A percentile compares a stretch with the other conserved stretches of the same genome.
Evolutionary conservation across 2,329 filamentous ascomycete species (phyloP).

Genomic region (Colletotrichum sp.): DNA sequence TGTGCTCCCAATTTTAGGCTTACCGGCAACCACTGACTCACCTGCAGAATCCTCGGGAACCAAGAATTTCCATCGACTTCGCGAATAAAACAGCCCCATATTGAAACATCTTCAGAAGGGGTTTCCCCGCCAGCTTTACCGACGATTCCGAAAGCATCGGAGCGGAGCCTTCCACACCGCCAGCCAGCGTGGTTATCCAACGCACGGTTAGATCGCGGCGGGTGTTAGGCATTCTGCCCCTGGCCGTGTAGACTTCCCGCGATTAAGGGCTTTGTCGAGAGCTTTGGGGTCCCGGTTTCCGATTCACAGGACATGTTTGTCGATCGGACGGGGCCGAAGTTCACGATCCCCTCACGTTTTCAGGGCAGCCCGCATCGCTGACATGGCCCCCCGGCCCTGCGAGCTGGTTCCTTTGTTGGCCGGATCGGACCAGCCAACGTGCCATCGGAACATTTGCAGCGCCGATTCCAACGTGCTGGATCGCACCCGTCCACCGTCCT

Average conservation of each 20-base stretch:
- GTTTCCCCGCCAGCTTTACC: not conserved
- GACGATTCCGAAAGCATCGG: not conserved
- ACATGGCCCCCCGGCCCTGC: not conserved
- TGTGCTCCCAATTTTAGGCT: not conserved
- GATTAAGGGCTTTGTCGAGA: not conserved
- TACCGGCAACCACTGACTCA: not conserved
- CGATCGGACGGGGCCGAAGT: conserved; percentile 15
- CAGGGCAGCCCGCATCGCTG: conserved; percentile 14
- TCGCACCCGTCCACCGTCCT: not conserved
- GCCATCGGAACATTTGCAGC: conserved; percentile 11
- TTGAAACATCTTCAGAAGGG: not conserved
- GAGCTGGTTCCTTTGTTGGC: conserved; percentile 9
- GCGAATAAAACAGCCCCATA: not conserved
- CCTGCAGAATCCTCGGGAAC: not conserved
- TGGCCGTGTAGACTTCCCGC: not conserved
- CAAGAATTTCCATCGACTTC: not conserved
- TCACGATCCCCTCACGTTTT: conserved; percentile 13
- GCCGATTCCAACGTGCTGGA: conserved; percentile 9
- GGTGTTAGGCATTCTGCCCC: not conserved
- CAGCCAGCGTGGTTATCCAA: not conserved
- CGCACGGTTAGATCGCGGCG: not conserved
- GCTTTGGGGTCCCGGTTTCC: not conserved
- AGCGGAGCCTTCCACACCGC: not conserved
- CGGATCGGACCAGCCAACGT: conserved; percentile 10
- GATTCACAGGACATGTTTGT: conserved; percentile 4